Percentiles rank a stretch among this genome's conserved stretches.
These are phyloP conservation scores for Ceratocystis papillata DNA, from an alignment of 2,329 filamentous ascomycete species.

Conservation along the genomic window DNA sequence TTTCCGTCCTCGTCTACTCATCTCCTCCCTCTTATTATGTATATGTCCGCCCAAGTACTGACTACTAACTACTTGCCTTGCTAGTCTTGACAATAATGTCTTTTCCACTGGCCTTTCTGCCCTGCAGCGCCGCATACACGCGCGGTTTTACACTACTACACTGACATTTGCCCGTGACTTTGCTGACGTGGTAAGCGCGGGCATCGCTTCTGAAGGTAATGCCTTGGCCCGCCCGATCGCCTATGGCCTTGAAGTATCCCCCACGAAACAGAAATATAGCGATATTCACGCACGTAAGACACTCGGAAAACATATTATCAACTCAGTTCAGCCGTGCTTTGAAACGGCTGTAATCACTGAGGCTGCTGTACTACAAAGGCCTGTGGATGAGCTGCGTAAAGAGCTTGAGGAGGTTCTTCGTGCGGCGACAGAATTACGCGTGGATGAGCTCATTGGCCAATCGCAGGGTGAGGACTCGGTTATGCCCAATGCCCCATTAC, in stretches of 20 bases:
- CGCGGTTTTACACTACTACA: slow-evolving; percentile 48
- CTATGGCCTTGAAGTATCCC: slow-evolving; percentile 39
- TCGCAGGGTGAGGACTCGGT: slow-evolving; percentile 20
- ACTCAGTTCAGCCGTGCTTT: slow-evolving; percentile 64
- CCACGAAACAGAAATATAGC: slow-evolving; percentile 41
- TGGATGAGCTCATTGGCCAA: neutral
- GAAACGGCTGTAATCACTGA: slow-evolving; percentile 70
- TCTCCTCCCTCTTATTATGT: too few species aligned
- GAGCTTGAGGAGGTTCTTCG: slow-evolving; percentile 67
- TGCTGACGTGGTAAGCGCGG: slow-evolving; percentile 42
- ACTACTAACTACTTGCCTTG: slow-evolving; percentile 12
- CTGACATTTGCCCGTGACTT: slow-evolving; percentile 48
- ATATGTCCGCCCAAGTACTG: too few species aligned
- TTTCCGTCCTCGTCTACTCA: too few species aligned
- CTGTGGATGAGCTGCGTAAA: slow-evolving; percentile 57
- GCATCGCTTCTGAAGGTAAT: slow-evolving; percentile 39
- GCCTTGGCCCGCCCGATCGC: slow-evolving; percentile 26
- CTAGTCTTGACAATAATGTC: slow-evolving; percentile 53
- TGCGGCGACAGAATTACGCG: slow-evolving; percentile 45
- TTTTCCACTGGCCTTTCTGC: slow-evolving; percentile 44
- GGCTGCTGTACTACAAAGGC: slow-evolving; percentile 62
- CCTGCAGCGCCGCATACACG: slow-evolving; percentile 44
- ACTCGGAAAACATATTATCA: slow-evolving; percentile 81
- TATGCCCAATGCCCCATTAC: slow-evolving; percentile 24
- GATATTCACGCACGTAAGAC: slow-evolving; percentile 74